Percentiles rank a stretch among this genome's conserved stretches.
Evolutionary conservation across 805 yeast species (phyloP).

Genomic region (Metschnikowia gelsemii): DNA sequence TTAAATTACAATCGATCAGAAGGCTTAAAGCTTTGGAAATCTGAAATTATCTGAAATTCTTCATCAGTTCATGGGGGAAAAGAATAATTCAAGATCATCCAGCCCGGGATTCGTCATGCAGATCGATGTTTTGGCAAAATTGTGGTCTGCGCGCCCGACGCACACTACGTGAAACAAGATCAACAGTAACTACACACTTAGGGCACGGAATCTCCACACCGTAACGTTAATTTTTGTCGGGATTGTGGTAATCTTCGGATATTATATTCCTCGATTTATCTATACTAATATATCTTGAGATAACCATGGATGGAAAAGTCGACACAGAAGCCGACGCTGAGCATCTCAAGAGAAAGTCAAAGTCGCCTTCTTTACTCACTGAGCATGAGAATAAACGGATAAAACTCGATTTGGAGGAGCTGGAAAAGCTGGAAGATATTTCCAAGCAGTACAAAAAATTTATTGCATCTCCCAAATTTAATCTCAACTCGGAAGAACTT

Average conservation of each 20-base stretch:
- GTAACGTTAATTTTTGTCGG: too few species aligned
- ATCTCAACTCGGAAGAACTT: conserved; percentile 57
- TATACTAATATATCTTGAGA: background rate
- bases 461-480: conserved; percentile 38
- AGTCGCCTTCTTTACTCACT: conserved; percentile 13
- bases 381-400: conserved; percentile 14
- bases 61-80: too few species aligned
- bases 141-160: background rate
- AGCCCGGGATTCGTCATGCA: too few species aligned
- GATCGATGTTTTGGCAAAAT: too few species aligned
- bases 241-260: too few species aligned
- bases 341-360: conserved; percentile 15
- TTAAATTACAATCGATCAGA: too few species aligned
- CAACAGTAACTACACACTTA: too few species aligned
- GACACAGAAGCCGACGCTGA: conserved; percentile 3
- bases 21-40: too few species aligned
- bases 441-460: conserved; percentile 40
- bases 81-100: too few species aligned
- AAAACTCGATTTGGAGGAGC: conserved; percentile 18
- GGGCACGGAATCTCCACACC: too few species aligned
- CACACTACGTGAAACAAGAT: background rate
- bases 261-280: background rate
- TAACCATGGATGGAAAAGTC: conserved; percentile 3
- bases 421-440: conserved; percentile 32
- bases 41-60: too few species aligned